These are phyloP conservation scores for Mycena sp. DNA, from an alignment of 1,284 basidiomycete genomes.

Conservation along the genomic window DNA sequence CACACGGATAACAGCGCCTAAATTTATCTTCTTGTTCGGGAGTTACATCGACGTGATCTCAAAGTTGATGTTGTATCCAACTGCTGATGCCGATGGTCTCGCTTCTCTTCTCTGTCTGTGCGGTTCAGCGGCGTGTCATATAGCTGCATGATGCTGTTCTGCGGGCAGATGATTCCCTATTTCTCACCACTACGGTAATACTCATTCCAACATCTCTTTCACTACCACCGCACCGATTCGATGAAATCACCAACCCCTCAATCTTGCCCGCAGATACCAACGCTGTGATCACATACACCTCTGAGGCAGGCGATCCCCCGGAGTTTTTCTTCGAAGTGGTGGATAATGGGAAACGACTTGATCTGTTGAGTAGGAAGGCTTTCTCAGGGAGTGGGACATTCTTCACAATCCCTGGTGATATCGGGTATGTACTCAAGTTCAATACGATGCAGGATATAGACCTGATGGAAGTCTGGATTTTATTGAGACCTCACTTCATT, in stretches of 20 bases:
- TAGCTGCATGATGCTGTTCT: too few species aligned
- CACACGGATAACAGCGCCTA: too few species aligned
- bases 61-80: too few species aligned
- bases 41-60: too few species aligned
- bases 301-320: conserved; percentile 17
- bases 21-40: too few species aligned
- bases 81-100: too few species aligned
- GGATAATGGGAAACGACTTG: not conserved
- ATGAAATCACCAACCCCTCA: conserved; percentile 14
- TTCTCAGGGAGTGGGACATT: conserved; percentile 21
- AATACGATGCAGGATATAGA: too few species aligned
- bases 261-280: not conserved
- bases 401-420: conserved; percentile 5
- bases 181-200: not conserved
- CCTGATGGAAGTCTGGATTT: too few species aligned
- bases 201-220: not conserved
- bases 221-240: not conserved
- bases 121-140: too few species aligned
- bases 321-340: conserved; percentile 22
- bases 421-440: conserved; percentile 4
- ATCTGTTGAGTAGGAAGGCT: not conserved
- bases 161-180: too few species aligned
- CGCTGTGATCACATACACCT: conserved; percentile 9
- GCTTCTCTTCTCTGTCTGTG: too few species aligned
- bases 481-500: conserved; percentile 3